Evolutionary conservation across 108 stramenopile genomes (phyloP).

Genomic region (Fragilariopsis cylindrus): DNA sequence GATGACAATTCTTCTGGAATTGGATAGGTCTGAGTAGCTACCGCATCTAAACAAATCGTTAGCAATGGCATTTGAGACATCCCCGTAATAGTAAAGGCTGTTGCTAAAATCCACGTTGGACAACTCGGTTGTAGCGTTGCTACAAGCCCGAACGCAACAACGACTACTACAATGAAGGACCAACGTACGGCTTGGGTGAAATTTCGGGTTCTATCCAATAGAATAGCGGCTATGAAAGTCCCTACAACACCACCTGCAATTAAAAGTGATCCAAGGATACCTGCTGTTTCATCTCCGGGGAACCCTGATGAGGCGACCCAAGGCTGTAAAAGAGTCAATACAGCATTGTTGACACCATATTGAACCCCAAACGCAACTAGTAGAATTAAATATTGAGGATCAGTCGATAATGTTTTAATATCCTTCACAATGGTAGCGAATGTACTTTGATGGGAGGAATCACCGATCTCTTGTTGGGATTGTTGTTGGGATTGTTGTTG

Average conservation of each 20-base stretch:
- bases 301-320: conserved; percentile 21
- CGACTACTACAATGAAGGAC: not conserved
- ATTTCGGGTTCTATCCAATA: conserved; percentile 13
- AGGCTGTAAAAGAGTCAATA: conserved; percentile 9
- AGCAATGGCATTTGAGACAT: conserved; percentile 16
- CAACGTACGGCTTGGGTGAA: conserved; percentile 12
- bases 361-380: not conserved
- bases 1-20: conserved; percentile 21
- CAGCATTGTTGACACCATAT: conserved; percentile 8
- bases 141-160: not conserved
- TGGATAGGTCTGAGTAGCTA: conserved; percentile 14
- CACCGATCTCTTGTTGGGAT: not conserved
- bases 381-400: conserved; percentile 11
- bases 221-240: conserved; percentile 9
- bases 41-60: conserved; percentile 16
- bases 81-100: conserved; percentile 5
- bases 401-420: conserved; percentile 1
- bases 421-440: not conserved
- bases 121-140: conserved; percentile 4
- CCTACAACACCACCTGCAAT: conserved; percentile 10
- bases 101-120: not conserved
- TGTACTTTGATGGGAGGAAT: not conserved
- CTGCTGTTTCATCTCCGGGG: conserved; percentile 15
- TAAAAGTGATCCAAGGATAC: conserved; percentile 1
- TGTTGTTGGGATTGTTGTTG: conserved; percentile 5